Percentiles rank a stretch among this genome's conserved stretches.
Conservation (phyloP, 306 rosid genomes). For the Echinosophora koreensis region DNA sequence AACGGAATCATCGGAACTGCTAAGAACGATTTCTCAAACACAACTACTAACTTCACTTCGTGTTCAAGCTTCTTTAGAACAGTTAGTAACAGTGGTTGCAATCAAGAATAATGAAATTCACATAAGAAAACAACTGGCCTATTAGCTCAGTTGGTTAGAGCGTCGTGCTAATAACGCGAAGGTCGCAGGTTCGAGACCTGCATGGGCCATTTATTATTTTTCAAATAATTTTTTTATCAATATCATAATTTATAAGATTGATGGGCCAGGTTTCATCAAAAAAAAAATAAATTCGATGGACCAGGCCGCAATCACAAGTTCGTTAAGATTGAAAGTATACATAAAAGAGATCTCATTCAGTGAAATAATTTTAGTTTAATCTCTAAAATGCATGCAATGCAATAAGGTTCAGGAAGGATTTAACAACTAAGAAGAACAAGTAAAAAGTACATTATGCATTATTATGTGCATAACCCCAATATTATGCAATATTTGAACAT, state of each 20-base stretch:
- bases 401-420: background rate
- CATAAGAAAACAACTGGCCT: background rate
- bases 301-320: background rate
- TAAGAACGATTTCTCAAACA: conserved; percentile 3
- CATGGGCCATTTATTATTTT: conserved; percentile 37
- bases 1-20: conserved; percentile 33
- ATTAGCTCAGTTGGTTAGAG: conserved; percentile 59
- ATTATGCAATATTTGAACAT: background rate
- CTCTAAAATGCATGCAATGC: background rate
- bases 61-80: background rate
- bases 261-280: background rate
- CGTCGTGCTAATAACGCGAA: conserved; percentile 56
- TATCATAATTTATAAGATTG: background rate
- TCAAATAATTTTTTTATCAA: background rate
- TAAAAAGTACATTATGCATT: background rate
- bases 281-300: background rate
- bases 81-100: too few relatives aligned
- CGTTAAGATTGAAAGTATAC: background rate
- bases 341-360: background rate
- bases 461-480: background rate
- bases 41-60: background rate
- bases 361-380: background rate
- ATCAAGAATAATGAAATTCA: too few relatives aligned
- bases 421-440: too few relatives aligned
- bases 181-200: conserved; percentile 61